Conservation (phyloP, 768 basidiomycete species). For the Trametes meyenii region DNA sequence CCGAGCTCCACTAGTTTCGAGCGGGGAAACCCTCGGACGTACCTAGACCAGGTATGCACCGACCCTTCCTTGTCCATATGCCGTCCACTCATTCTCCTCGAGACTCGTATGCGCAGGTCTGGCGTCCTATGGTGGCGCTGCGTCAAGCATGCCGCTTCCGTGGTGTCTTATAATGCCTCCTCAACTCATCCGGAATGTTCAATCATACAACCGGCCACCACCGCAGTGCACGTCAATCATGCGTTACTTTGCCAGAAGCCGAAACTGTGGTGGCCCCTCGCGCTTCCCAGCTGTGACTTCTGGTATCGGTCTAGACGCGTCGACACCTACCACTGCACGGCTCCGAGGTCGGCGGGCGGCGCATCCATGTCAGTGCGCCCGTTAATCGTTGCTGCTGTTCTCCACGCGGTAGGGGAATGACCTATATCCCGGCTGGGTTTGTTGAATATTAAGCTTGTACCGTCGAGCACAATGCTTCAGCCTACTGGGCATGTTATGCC, state of each 20-base stretch:
- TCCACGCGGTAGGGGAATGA: no score
- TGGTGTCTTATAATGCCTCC: background rate
- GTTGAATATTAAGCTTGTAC: no score
- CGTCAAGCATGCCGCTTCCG: background rate
- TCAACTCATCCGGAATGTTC: background rate
- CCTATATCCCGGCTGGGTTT: no score
- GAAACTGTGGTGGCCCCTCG: no score
- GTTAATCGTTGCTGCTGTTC: background rate
- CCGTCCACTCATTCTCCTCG: background rate
- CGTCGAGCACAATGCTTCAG: no score
- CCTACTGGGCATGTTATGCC: no score
- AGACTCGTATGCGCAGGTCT: background rate
- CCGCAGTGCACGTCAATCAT: background rate
- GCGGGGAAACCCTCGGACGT: background rate
- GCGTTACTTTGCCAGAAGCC: background rate
- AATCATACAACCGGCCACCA: background rate
- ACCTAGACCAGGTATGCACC: background rate
- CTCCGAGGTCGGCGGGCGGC: background rate
- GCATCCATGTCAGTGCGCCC: background rate
- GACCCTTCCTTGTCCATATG: no score
- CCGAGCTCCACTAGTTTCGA: background rate
- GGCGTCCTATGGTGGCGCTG: background rate
- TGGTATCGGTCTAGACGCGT: background rate
- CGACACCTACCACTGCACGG: background rate
- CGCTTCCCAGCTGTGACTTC: background rate